Base-by-base conservation (phyloP, 2,329 filamentous ascomycete genomes). In the Ophiostoma piceae region DNA sequence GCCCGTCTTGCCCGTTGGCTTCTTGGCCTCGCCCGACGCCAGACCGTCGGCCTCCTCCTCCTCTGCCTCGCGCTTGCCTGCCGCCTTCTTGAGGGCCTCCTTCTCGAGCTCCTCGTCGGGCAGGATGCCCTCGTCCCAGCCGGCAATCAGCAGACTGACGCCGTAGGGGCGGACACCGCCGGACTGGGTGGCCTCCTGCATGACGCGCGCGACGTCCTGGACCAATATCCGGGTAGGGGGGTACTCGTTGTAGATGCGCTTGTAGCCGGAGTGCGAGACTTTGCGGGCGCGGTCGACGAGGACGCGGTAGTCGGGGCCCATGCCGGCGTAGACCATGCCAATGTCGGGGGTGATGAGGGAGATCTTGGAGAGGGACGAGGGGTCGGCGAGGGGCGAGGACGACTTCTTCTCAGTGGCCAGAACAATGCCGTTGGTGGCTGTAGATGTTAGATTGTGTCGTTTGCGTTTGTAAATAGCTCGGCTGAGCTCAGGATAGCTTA, bases 191-290 rank as follows among this genome's bases (percentile, higher is more conserved):
- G 95, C 95, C 83, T 99, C 95, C 82, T 99, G 95, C 90, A 99
- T 97, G 75, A 98, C 94, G 74, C 93, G 88, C 71, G 95, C 95
- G 71, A 99, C 94, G 77, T 99, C 95, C 82, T 99, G 95, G 70
- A 99, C 95, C 83, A 99, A 87, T 90, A 99, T 99, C 80, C 95
- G 90, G 70, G 95, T 99, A 6, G 95, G 95, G n/a, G 95, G 95
- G 84, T 99, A 99, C 84, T 99, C 95, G 83, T 99, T 99, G 86
- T 99, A 99, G 84, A 99, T 94, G 81, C 95, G 92, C 88, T 99
- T 99, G 89, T 99, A 99, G 80, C 90, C 91, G 66, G 95, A 96
- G 83, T 99, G 95, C 70, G 94, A 97, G 75, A 97, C 95, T 82
- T 98, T 99, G 79, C 95, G 93, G 76, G 95, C 95, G 81, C 94